A percentile compares a stretch with the other conserved stretches of the same genome.
Evolutionary conservation across 345 rosid species (phyloP).

Genomic region (Iberis pinnata): DNA sequence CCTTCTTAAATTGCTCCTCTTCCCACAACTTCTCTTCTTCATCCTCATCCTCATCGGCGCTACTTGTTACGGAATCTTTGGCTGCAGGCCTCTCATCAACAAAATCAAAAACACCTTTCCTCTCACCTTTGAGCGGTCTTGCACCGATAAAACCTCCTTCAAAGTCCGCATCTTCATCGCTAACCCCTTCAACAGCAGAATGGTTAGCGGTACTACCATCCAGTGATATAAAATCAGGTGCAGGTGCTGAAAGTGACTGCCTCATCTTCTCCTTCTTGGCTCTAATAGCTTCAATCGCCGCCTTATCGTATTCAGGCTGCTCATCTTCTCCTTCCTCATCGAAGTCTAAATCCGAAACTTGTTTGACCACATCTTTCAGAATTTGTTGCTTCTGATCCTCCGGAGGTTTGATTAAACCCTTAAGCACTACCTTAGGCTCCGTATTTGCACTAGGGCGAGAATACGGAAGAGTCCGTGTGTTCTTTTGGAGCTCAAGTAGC

Average conservation of each 20-base stretch:
- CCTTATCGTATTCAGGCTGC: constrained; percentile 38
- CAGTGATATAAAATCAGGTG: constrained; percentile 70
- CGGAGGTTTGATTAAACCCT: constrained; percentile 39
- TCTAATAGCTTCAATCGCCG: constrained; percentile 52
- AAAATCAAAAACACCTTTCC: constrained; percentile 68
- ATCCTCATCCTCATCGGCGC: constrained; percentile 56
- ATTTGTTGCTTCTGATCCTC: constrained; percentile 38
- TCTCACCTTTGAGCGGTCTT: constrained; percentile 28
- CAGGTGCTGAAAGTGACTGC: constrained; percentile 45
- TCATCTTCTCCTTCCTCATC: constrained; percentile 35
- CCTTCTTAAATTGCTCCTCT: constrained; percentile 88
- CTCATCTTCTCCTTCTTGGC: constrained; percentile 63
- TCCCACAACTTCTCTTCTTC: constrained; percentile 90
- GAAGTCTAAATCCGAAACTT: constrained; percentile 30
- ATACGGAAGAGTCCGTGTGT: constrained; percentile 56
- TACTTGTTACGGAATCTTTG: constrained; percentile 19
- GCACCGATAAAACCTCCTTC: constrained; percentile 52
- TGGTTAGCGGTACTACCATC: constrained; percentile 47
- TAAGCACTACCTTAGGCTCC: constrained; percentile 54
- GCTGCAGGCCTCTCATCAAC: constrained; percentile 33
- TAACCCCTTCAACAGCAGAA: constrained; percentile 45
- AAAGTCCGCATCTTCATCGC: constrained; percentile 79
- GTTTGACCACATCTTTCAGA: constrained; percentile 27
- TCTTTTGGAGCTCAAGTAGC: constrained; percentile 81
- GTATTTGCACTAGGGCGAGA: constrained; percentile 38